Evolutionary conservation across 495 filamentous ascomycete genomes (phyloP).

Genomic region (Daldinia grandis): DNA sequence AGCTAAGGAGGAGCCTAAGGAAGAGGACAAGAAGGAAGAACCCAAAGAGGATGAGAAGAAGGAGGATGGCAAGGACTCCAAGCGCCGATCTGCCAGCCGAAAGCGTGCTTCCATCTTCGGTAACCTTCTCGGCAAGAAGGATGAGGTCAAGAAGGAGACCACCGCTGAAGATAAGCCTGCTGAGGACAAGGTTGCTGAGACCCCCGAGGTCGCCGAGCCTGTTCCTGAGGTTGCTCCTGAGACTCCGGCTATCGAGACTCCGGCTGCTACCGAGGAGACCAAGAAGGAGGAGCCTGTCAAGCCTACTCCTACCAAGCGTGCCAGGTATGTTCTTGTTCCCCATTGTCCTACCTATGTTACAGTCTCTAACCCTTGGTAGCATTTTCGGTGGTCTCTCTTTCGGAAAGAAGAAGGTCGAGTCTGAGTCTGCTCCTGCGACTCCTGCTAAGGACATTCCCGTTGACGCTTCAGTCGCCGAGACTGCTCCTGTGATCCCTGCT

Average conservation of each 20-base stretch:
- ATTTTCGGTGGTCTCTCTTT: conserved; percentile 63
- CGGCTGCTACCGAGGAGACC: conserved; percentile 47
- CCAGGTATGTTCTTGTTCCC: conserved; percentile 44
- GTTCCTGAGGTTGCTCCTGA: conserved; percentile 41
- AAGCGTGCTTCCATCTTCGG: conserved; percentile 90
- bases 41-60: conserved; percentile 56
- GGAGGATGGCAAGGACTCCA: conserved; percentile 60
- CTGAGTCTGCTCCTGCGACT: conserved; percentile 48
- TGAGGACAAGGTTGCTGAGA: conserved; percentile 50
- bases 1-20: conserved; percentile 52
- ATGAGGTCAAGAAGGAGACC: conserved; percentile 69
- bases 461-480: conserved; percentile 59
- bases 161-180: conserved; percentile 57
- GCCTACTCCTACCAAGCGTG: conserved; percentile 53
- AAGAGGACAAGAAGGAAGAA: conserved; percentile 53
- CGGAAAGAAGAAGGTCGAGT: conserved; percentile 60
- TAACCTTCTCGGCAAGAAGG: conserved; percentile 76
- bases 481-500: conserved; percentile 64
- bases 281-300: conserved; percentile 48
- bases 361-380: conserved; percentile 48
- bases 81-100: conserved; percentile 80
- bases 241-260: conserved; percentile 44
- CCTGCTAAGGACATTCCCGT: conserved; percentile 47
- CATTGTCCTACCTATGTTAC: background rate
- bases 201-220: conserved; percentile 40